Conservation (phyloP, 345 rosid species). For the Populus alba region DNA sequence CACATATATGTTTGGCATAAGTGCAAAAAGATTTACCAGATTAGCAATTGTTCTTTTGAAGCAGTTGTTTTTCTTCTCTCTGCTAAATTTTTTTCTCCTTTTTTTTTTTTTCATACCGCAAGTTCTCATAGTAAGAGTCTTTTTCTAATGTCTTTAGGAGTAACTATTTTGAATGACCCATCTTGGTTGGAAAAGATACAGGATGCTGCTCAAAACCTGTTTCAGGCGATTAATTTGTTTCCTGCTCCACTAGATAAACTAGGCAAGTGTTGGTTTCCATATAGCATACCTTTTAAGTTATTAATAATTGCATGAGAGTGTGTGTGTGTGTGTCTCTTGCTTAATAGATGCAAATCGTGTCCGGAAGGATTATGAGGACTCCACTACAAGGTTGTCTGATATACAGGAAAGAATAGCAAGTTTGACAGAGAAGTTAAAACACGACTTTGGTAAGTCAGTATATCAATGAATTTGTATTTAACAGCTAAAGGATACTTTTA, state of each 20-base stretch:
- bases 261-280: slow-evolving; percentile 28
- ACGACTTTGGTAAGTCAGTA: slow-evolving; percentile 71
- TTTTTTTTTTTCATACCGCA: not conserved
- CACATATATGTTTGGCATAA: not conserved
- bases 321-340: slow-evolving; percentile 12
- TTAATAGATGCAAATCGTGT: slow-evolving; percentile 67
- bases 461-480: not conserved
- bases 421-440: slow-evolving; percentile 71
- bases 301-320: slow-evolving; percentile 3
- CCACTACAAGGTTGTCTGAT: slow-evolving; percentile 65
- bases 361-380: slow-evolving; percentile 79
- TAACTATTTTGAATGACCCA: slow-evolving; percentile 37
- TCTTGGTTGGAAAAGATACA: slow-evolving; percentile 90
- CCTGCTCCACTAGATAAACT: slow-evolving; percentile 68
- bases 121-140: not conserved
- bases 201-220: slow-evolving; percentile 47
- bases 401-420: slow-evolving; percentile 79
- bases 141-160: slow-evolving; percentile 34
- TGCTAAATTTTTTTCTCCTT: not conserved
- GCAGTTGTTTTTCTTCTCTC: not conserved
- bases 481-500: not conserved
- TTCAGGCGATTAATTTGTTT: slow-evolving; percentile 71
- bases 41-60: slow-evolving; percentile 20
- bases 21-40: slow-evolving; percentile 52
- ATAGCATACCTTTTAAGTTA: not conserved